Percentiles rank a stretch among this genome's conserved stretches.
phyloP scores from a whole-genome alignment of 2,329 filamentous ascomycete genomes.

The Chaetomium globosum region DNA sequence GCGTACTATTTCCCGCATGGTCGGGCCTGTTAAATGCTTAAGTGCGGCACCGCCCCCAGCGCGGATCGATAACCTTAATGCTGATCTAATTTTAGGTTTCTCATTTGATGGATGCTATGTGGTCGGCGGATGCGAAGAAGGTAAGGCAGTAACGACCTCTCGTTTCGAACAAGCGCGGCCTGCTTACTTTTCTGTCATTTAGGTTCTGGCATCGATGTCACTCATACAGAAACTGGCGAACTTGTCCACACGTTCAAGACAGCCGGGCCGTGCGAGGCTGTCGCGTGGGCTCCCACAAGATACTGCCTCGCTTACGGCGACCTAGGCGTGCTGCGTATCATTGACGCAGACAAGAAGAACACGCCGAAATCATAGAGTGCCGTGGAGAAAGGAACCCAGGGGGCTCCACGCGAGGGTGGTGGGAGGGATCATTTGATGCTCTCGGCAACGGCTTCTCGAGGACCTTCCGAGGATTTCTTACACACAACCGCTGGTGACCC shows the following conservation, averaged over 20 bases:
- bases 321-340: conserved; percentile 67
- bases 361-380: neutral
- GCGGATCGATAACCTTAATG: conserved; percentile 21
- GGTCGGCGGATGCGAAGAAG: conserved; percentile 74
- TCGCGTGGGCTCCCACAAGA: conserved; percentile 74
- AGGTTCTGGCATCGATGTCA: conserved; percentile 67
- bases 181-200: conserved; percentile 29
- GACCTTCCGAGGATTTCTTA: neutral
- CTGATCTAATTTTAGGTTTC: conserved; percentile 58
- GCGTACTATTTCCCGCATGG: conserved; percentile 69
- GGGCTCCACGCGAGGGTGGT: neutral
- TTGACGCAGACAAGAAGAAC: conserved; percentile 56
- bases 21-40: conserved; percentile 69
- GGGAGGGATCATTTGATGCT: neutral
- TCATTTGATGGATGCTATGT: conserved; percentile 77
- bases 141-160: conserved; percentile 42
- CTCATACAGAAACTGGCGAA: conserved; percentile 74
- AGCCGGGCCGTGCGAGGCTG: conserved; percentile 62
- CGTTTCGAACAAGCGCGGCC: conserved; percentile 14
- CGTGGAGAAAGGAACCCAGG: too few relatives aligned
- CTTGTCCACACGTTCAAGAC: conserved; percentile 73
- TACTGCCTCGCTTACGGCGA: conserved; percentile 77
- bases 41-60: conserved; percentile 48
- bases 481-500: neutral
- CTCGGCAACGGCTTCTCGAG: neutral